A percentile compares a stretch with the other conserved stretches of the same genome.
phyloP scores from a whole-genome alignment of 75 land plant species.

The Larix kaempferi region DNA sequence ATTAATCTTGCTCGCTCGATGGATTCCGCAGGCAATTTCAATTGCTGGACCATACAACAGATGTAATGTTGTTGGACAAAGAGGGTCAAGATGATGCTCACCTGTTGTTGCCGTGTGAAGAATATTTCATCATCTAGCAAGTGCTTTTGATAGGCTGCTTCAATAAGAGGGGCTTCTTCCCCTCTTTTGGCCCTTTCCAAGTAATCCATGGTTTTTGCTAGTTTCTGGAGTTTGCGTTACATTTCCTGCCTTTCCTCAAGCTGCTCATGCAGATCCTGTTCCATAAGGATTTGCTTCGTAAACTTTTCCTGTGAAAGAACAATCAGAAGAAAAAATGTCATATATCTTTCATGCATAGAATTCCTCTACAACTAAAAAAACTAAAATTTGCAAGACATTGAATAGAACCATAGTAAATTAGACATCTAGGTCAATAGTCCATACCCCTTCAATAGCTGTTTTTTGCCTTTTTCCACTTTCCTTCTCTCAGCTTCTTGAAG shows the following conservation, averaged over 20 bases:
- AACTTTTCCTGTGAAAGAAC: slow-evolving; percentile 47
- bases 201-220: slow-evolving; percentile 92
- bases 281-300: slow-evolving; percentile 74
- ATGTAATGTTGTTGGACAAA: too few relatives aligned
- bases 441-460: slow-evolving; percentile 74
- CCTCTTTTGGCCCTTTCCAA: slow-evolving; percentile 96
- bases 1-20: too few relatives aligned
- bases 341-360: background rate
- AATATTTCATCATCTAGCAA: slow-evolving; percentile 71
- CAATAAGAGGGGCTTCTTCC: slow-evolving; percentile 86
- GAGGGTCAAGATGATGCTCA: slow-evolving; percentile 4
- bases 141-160: slow-evolving; percentile 65
- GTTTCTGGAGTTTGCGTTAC: slow-evolving; percentile 86
- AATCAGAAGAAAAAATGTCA: background rate
- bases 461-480: slow-evolving; percentile 73
- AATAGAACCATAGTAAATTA: background rate
- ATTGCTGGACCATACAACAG: too few relatives aligned
- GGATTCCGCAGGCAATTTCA: too few relatives aligned
- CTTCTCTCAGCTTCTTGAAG: slow-evolving; percentile 73
- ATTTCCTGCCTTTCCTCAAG: slow-evolving; percentile 81
- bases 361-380: background rate
- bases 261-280: slow-evolving; percentile 73
- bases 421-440: slow-evolving; percentile 3
- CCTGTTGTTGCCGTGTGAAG: slow-evolving; percentile 77
- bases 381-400: background rate